Conservation (phyloP, 2,329 filamentous ascomycete genomes). For the Aspergillus cejpii region DNA sequence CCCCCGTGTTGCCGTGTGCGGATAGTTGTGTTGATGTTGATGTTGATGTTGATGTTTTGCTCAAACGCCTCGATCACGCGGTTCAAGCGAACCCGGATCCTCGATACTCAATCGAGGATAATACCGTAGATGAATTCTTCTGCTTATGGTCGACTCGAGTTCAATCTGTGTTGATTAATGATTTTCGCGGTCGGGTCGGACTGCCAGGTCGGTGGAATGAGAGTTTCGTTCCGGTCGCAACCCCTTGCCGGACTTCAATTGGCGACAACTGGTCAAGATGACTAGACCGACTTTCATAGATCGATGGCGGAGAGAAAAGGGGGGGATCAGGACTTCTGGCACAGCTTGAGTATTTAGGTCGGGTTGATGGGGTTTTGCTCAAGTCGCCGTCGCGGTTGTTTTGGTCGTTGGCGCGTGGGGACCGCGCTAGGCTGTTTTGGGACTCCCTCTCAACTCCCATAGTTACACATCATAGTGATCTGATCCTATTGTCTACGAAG, state of each 20-base stretch:
- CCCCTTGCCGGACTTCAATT: constrained; percentile 10
- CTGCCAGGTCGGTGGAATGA: background rate
- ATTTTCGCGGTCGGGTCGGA: too few relatives aligned
- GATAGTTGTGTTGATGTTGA: too few relatives aligned
- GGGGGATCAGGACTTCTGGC: constrained; percentile 11
- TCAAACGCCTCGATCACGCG: too few relatives aligned
- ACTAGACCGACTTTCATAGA: background rate
- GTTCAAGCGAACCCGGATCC: too few relatives aligned
- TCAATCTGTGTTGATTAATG: too few relatives aligned
- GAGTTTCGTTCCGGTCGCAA: constrained; percentile 6
- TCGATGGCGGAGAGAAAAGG: constrained; percentile 3
- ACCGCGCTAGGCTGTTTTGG: constrained; percentile 30
- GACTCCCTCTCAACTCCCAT: too few relatives aligned
- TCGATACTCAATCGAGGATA: too few relatives aligned
- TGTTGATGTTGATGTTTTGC: too few relatives aligned
- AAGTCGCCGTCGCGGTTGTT: constrained; percentile 30
- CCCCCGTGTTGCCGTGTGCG: too few relatives aligned
- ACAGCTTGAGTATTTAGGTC: constrained; percentile 11
- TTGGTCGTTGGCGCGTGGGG: constrained; percentile 37
- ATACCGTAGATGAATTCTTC: too few relatives aligned
- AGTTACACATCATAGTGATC: background rate
- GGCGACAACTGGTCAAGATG: constrained; percentile 2
- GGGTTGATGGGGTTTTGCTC: constrained; percentile 15
- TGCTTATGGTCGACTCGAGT: too few relatives aligned
- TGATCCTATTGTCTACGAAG: too few relatives aligned